These are phyloP conservation scores for Aegilops tauschii DNA, from an alignment of 176 grass and related monocot genomes.

Conservation along the genomic window DNA sequence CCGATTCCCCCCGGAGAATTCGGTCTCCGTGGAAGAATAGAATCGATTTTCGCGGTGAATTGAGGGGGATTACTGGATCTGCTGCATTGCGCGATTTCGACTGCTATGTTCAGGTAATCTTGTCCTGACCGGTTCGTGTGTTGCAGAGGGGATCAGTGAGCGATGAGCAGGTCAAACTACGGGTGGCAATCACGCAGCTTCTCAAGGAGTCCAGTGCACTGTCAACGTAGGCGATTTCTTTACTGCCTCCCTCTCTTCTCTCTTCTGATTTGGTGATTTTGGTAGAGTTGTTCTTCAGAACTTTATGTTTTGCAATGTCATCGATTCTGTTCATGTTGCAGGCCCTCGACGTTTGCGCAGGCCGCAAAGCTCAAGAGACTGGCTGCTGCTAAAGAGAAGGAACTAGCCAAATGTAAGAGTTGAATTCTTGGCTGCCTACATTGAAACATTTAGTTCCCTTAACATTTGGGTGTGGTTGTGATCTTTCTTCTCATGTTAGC, in stretches of 20 bases:
- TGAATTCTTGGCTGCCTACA: neutral
- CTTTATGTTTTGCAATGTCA: neutral
- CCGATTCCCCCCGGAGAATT: neutral
- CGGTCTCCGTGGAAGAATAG: neutral
- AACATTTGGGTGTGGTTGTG: neutral
- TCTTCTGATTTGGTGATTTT: neutral
- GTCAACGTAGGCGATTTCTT: slow-evolving; percentile 52
- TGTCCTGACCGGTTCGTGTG: slow-evolving; percentile 1
- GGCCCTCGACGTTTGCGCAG: slow-evolving; percentile 95
- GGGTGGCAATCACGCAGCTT: slow-evolving; percentile 65
- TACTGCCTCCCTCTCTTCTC: neutral
- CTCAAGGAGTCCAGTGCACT: slow-evolving; percentile 71
- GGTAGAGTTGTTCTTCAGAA: neutral
- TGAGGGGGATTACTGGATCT: slow-evolving; percentile 10
- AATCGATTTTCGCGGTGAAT: neutral
- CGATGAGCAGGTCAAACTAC: slow-evolving; percentile 58
- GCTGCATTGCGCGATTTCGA: neutral
- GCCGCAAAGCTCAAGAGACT: slow-evolving; percentile 76
- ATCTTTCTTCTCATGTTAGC: neutral
- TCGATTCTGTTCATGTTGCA: slow-evolving; percentile 29
- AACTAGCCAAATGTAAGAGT: slow-evolving; percentile 62
- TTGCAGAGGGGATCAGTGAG: slow-evolving; percentile 59
- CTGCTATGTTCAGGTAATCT: neutral
- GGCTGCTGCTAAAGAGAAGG: slow-evolving; percentile 82
- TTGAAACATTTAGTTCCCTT: neutral